Conservation (phyloP, 2,329 filamentous ascomycete genomes). For the Apiospora sp. region DNA sequence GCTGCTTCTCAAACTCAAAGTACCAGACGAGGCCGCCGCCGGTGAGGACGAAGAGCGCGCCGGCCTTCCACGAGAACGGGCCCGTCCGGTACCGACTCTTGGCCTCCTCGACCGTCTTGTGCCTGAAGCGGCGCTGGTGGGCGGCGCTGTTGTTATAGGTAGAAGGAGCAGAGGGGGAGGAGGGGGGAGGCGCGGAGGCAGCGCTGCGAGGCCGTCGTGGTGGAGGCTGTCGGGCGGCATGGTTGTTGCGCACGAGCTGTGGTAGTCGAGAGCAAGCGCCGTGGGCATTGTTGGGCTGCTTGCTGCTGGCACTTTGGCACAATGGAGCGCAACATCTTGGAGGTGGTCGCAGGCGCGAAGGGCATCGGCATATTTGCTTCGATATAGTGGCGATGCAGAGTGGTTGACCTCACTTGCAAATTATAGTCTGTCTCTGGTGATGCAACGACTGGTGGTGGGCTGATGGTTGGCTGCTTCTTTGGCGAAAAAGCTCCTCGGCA, state of each 20-base stretch:
- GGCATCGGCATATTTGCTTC: neutral
- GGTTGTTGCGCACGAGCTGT: conserved; percentile 6
- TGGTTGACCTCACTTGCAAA: neutral
- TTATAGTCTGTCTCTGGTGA: neutral
- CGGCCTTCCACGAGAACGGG: conserved; percentile 94
- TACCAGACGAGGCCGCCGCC: conserved; percentile 84
- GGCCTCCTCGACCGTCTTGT: conserved; percentile 65
- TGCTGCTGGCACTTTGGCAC: conserved; percentile 17
- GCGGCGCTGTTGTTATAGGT: conserved; percentile 26
- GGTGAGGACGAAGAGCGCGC: conserved; percentile 81
- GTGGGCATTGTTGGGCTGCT: conserved; percentile 29
- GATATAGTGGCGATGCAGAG: neutral
- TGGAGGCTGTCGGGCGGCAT: conserved; percentile 2
- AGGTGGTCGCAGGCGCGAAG: conserved; percentile 3
- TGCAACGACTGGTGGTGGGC: conserved; percentile 8
- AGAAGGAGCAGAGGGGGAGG: neutral
- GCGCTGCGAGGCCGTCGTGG: conserved; percentile 10
- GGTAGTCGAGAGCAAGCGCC: conserved; percentile 32
- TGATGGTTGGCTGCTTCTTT: conserved; percentile 5
- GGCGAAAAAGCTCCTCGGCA: conserved; percentile 22
- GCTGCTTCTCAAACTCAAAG: conserved; percentile 91
- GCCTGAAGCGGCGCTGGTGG: conserved; percentile 48
- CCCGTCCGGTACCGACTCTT: conserved; percentile 66
- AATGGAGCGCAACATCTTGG: conserved; percentile 13
- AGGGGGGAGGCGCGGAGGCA: conserved; percentile 24